A percentile compares a stretch with the other conserved stretches of the same genome.
phyloP scores from a whole-genome alignment of 331 rosid genomes.

The Cydonia oblonga region DNA sequence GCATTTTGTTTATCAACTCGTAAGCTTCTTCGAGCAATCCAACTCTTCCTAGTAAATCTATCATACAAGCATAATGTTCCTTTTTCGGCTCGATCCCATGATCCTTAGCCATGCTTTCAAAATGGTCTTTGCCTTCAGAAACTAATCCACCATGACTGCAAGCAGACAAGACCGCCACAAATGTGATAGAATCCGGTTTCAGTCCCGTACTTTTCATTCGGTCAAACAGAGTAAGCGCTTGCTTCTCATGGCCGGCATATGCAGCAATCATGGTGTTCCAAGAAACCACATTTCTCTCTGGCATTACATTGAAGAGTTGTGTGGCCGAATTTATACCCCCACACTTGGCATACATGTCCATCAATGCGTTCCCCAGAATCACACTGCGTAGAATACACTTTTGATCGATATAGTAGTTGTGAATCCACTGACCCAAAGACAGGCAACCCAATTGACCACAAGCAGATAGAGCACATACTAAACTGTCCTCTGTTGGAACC shows the following conservation, averaged over 20 bases:
- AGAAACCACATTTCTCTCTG: slow-evolving; percentile 1
- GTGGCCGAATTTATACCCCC: slow-evolving; percentile 39
- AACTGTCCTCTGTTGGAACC: slow-evolving; percentile 43
- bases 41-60: slow-evolving; percentile 57
- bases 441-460: slow-evolving; percentile 58
- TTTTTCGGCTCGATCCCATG: slow-evolving; percentile 44
- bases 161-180: slow-evolving; percentile 58
- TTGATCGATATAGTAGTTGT: slow-evolving; percentile 20
- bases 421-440: slow-evolving; percentile 55
- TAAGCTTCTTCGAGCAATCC: slow-evolving; percentile 63
- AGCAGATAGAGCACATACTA: slow-evolving; percentile 70
- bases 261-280: slow-evolving; percentile 61
- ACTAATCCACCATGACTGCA: slow-evolving; percentile 66
- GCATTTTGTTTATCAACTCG: slow-evolving; percentile 45
- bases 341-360: slow-evolving; percentile 64
- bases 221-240: slow-evolving; percentile 47
- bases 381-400: slow-evolving; percentile 14
- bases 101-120: slow-evolving; percentile 36
- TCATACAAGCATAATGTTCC: slow-evolving; percentile 66
- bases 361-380: slow-evolving; percentile 24
- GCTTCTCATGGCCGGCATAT: slow-evolving; percentile 44
- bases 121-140: slow-evolving; percentile 40
- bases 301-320: slow-evolving; percentile 39
- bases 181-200: slow-evolving; percentile 55
- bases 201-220: slow-evolving; percentile 29